phyloP scores from a whole-genome alignment of 129 eudicot genomes.

The Kitagawia praeruptora region DNA sequence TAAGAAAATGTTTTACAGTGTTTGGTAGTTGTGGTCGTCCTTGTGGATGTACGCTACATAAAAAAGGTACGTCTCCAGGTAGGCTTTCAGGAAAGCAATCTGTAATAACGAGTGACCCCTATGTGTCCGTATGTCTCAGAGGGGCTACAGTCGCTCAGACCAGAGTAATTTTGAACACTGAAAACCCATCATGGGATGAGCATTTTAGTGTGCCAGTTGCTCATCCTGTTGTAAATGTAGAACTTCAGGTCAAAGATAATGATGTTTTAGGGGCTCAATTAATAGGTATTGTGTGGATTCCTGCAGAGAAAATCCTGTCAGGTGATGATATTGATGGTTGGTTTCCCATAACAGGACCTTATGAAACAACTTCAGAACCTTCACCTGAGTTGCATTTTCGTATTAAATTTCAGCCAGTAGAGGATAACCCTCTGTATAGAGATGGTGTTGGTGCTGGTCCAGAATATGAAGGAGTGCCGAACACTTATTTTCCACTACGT shows the following conservation, averaged over 20 bases:
- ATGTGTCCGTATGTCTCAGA: slow-evolving; percentile 19
- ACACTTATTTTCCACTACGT: slow-evolving; percentile 18
- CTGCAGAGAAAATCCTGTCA: slow-evolving; percentile 2
- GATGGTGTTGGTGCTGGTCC: slow-evolving; percentile 18
- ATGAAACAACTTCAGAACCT: slow-evolving; percentile 7
- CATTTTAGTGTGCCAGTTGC: slow-evolving; percentile 18
- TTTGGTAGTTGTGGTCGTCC: slow-evolving; percentile 3
- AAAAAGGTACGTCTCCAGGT: not conserved
- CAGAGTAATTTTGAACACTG: slow-evolving; percentile 14
- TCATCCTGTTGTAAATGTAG: slow-evolving; percentile 19
- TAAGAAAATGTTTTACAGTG: slow-evolving; percentile 15
- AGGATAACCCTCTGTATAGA: slow-evolving; percentile 2
- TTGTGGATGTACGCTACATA: not conserved
- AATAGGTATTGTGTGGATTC: slow-evolving; percentile 13
- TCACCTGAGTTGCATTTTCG: slow-evolving; percentile 13
- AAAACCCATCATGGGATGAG: slow-evolving; percentile 12
- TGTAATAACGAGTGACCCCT: slow-evolving; percentile 19
- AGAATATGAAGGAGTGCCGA: slow-evolving; percentile 12
- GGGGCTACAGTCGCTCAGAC: slow-evolving; percentile 20
- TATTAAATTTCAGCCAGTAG: slow-evolving; percentile 16
- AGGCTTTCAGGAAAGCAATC: slow-evolving; percentile 9
- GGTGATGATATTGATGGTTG: slow-evolving; percentile 16
- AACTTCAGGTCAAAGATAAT: slow-evolving; percentile 21
- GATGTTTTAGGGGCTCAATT: slow-evolving; percentile 20
- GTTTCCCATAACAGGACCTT: slow-evolving; percentile 16